Evolutionary conservation across 2,329 filamentous ascomycete species (phyloP).

Genomic region (Knufia petricola): DNA sequence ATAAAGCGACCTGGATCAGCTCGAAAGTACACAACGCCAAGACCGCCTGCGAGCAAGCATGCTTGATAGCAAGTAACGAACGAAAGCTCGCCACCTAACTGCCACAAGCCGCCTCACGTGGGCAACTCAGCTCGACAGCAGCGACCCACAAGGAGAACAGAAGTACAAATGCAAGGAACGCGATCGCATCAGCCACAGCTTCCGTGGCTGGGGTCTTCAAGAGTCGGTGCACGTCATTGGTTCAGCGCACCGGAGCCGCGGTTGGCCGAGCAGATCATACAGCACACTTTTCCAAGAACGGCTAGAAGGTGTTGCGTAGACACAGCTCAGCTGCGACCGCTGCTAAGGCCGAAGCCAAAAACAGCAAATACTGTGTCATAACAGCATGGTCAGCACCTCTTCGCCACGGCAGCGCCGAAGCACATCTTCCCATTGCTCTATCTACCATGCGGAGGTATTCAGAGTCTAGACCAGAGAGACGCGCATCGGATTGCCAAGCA

Average conservation of each 20-base stretch:
- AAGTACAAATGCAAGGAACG: not conserved
- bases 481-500: too few species aligned
- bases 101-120: not conserved
- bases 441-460: not conserved
- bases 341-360: too few species aligned
- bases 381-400: not conserved
- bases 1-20: too few species aligned
- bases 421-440: not conserved
- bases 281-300: too few species aligned
- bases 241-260: too few species aligned
- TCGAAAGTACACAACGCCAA: too few species aligned
- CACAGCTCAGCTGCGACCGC: too few species aligned
- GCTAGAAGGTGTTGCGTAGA: too few species aligned
- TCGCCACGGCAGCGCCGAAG: conserved; percentile 2
- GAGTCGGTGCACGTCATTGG: not conserved
- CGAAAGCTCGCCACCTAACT: not conserved
- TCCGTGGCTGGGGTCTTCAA: not conserved
- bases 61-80: too few species aligned
- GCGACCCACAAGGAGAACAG: not conserved
- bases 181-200: not conserved
- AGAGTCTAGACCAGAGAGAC: not conserved
- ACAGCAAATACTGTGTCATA: too few species aligned
- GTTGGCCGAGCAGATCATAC: not conserved
- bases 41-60: too few species aligned
- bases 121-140: not conserved